Evolutionary conservation across 805 yeast genomes (phyloP).

Genomic region (Saccharomycopsis amapae): DNA sequence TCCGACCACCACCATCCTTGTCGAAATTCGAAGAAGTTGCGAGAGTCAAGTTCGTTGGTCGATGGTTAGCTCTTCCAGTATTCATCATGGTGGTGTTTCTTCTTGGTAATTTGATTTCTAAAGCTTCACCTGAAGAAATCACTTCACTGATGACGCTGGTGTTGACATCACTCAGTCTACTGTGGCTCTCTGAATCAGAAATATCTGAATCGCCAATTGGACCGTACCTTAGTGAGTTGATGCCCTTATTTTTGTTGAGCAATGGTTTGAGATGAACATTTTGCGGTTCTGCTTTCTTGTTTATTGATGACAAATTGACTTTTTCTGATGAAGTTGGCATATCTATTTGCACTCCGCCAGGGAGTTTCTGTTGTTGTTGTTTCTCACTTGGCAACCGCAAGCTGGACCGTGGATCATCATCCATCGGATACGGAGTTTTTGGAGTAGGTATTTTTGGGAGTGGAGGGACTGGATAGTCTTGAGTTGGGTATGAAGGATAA

Average conservation of each 20-base stretch:
- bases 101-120: conserved; percentile 6
- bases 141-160: conserved; percentile 5
- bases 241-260: too few relatives aligned
- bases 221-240: neutral
- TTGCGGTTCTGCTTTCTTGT: too few relatives aligned
- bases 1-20: neutral
- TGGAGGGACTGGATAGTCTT: too few relatives aligned
- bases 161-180: neutral
- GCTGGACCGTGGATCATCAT: too few relatives aligned
- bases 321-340: too few relatives aligned
- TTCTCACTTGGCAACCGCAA: too few relatives aligned
- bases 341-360: too few relatives aligned
- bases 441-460: too few relatives aligned
- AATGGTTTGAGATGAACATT: too few relatives aligned
- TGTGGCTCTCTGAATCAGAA: neutral
- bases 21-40: neutral
- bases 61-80: neutral
- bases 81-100: neutral
- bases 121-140: conserved; percentile 8
- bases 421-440: too few relatives aligned
- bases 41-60: neutral
- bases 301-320: too few relatives aligned
- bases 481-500: too few relatives aligned
- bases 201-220: neutral
- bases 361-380: neutral